phyloP scores from a whole-genome alignment of 2,329 filamentous ascomycete genomes.

The Thielaviopsis euricoi region DNA sequence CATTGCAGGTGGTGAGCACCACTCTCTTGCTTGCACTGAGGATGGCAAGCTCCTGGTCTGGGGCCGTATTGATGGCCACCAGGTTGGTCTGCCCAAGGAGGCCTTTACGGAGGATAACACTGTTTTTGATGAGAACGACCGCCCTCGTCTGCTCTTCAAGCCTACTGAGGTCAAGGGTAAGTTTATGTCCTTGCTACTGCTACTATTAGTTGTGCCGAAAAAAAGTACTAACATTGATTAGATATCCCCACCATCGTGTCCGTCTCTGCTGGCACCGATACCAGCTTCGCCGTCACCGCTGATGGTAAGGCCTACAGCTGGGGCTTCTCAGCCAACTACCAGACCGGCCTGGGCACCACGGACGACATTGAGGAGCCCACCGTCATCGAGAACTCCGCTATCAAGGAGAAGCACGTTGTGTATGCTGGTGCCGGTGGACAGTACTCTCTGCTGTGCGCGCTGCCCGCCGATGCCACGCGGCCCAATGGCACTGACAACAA shows the following conservation, averaged over 20 bases:
- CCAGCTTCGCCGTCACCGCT: slow-evolving; percentile 53
- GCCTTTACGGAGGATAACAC: slow-evolving; percentile 33
- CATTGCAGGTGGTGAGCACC: slow-evolving; percentile 47
- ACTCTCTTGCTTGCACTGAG: slow-evolving; percentile 48
- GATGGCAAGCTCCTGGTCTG: slow-evolving; percentile 42
- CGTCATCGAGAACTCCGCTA: slow-evolving; percentile 55
- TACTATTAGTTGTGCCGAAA: not conserved
- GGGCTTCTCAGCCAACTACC: slow-evolving; percentile 68
- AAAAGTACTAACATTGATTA: slow-evolving; percentile 7
- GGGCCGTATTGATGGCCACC: slow-evolving; percentile 38
- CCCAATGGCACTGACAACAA: slow-evolving; percentile 12
- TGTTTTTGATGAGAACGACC: slow-evolving; percentile 44
- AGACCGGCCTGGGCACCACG: slow-evolving; percentile 57
- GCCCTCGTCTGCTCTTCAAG: slow-evolving; percentile 45
- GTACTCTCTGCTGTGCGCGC: slow-evolving; percentile 48
- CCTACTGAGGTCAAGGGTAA: slow-evolving; percentile 18
- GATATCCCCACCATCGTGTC: slow-evolving; percentile 13
- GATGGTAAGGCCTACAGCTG: slow-evolving; percentile 61
- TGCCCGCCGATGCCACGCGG: slow-evolving; percentile 16
- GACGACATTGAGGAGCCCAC: slow-evolving; percentile 51
- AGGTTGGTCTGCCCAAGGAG: slow-evolving; percentile 39
- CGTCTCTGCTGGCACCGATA: slow-evolving; percentile 52
- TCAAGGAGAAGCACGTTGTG: slow-evolving; percentile 55
- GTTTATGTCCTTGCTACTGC: not conserved
- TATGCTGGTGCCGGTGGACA: slow-evolving; percentile 82